Conservation (phyloP, 805 yeast species). For the Ogataea pilisensis region DNA sequence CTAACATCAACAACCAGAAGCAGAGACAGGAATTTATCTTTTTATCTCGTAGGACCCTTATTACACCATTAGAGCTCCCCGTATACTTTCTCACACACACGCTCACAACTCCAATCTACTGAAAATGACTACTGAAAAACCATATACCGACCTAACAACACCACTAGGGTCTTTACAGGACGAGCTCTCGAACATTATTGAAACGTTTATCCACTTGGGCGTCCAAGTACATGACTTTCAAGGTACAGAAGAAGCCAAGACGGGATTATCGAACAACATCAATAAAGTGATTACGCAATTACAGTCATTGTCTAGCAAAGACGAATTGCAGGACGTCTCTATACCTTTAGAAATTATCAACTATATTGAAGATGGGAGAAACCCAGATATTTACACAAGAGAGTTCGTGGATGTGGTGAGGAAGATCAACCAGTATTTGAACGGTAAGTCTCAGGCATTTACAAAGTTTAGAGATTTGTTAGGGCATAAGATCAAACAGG, state of each 20-base stretch:
- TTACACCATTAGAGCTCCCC: too few relatives aligned
- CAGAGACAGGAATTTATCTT: too few relatives aligned
- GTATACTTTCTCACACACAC: too few relatives aligned
- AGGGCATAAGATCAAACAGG: constrained; percentile 64
- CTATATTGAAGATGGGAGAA: constrained; percentile 93
- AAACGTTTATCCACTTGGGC: constrained; percentile 83
- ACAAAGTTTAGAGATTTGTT: constrained; percentile 54
- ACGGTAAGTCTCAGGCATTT: constrained; percentile 74
- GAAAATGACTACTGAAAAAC: constrained; percentile 32
- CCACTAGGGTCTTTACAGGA: constrained; percentile 30
- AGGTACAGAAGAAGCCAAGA: constrained; percentile 77
- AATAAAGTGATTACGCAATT: constrained; percentile 36
- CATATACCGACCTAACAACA: constrained; percentile 17
- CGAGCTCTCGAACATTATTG: constrained; percentile 53
- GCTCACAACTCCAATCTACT: not conserved
- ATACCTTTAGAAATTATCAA: constrained; percentile 83
- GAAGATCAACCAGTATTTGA: constrained; percentile 78
- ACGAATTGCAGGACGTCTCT: constrained; percentile 38
- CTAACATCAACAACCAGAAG: too few relatives aligned
- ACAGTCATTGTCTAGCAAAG: constrained; percentile 29
- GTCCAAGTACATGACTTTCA: constrained; percentile 91
- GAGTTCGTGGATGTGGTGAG: constrained; percentile 95
- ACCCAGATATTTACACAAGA: constrained; percentile 94
- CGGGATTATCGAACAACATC: constrained; percentile 47
- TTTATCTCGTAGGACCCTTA: too few relatives aligned